Base-by-base conservation (phyloP, 306 rosid species). In the Chamaecrista fasciculata region DNA sequence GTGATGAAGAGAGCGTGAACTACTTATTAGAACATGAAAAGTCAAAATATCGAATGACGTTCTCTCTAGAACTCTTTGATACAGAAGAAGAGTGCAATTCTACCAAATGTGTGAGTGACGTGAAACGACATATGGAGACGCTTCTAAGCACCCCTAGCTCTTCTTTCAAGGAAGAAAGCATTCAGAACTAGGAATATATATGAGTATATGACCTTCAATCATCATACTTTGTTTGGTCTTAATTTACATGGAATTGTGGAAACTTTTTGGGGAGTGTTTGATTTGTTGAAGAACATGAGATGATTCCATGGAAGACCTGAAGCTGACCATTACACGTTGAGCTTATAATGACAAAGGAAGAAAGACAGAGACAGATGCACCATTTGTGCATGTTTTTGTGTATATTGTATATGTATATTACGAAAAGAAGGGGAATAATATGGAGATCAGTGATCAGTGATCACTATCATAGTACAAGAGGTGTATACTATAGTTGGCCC, bases 81-180 rank as follows among this genome's bases (percentile, higher is more conserved):
- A 92, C 96, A 81, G 96, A 89, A 81, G 96, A 89, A 57, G 97
- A 91, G 76, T 89, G 85, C 77, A 89, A 91, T 83, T 89, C 92
- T 44, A 95, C 96, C 1, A 87, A 89, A 76, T 61, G 72, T 23
- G 75, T 89, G 75, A 83, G 15, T 40, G 92, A 87, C 14, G 60
- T 75, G 25, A 86, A 82, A 76, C 73, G 79, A 66, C 81, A 83
- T 11, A 68, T 79, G 83, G 87, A 84, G 73, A 72, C 81, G 47
- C 76, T 84, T 51, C 86, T 89, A 63, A 78, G 86, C 66, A 14
- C 59, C 25, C 33, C 67, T 52, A 74, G 71, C 24, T 69, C 81
- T 7, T 18, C 6, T 9, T n/a, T 56, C 6, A 53, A 72, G 23
- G 71, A 50, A 6, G 67, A 55, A 42, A 40, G 8, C 52, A 33